Conservation (phyloP, 805 yeast species). For the Metschnikowia lunata region DNA sequence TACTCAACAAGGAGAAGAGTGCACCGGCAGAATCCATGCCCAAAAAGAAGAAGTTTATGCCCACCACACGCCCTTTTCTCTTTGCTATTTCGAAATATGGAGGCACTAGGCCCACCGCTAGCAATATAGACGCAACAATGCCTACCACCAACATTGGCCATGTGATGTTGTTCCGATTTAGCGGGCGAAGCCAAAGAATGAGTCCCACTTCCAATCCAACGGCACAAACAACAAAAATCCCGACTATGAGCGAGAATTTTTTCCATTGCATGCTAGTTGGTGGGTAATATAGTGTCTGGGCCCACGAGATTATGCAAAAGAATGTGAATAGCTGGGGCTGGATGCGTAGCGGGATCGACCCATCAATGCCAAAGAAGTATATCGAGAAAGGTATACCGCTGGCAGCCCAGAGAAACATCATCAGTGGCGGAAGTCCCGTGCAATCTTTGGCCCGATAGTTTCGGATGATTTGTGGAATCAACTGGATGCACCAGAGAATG, state of each 20-base stretch:
- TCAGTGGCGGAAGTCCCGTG: slow-evolving; percentile 80
- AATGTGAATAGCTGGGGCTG: slow-evolving; percentile 84
- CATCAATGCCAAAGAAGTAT: slow-evolving; percentile 69
- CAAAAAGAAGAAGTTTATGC: slow-evolving; percentile 80
- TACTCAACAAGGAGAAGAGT: slow-evolving; percentile 59
- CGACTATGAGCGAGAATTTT: slow-evolving; percentile 34
- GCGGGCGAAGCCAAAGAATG: slow-evolving; percentile 62
- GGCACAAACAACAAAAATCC: slow-evolving; percentile 35
- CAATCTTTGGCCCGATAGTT: slow-evolving; percentile 76
- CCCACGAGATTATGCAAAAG: slow-evolving; percentile 65
- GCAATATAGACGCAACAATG: slow-evolving; percentile 66
- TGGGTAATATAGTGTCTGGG: slow-evolving; percentile 61
- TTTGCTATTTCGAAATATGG: slow-evolving; percentile 83
- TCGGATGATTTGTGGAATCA: slow-evolving; percentile 76
- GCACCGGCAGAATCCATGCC: slow-evolving; percentile 80
- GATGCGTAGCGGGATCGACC: slow-evolving; percentile 72
- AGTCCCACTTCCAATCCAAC: slow-evolving; percentile 64
- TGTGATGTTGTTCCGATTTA: slow-evolving; percentile 43
- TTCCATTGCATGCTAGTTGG: slow-evolving; percentile 44
- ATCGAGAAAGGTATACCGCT: slow-evolving; percentile 82
- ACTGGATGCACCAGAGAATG: slow-evolving; percentile 86
- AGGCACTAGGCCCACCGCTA: slow-evolving; percentile 78
- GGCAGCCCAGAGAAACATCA: slow-evolving; percentile 74
- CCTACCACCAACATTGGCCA: slow-evolving; percentile 88
- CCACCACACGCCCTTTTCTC: slow-evolving; percentile 79